Conservation (phyloP, 2,329 filamentous ascomycete species). For the Epichloe coenophiala region DNA sequence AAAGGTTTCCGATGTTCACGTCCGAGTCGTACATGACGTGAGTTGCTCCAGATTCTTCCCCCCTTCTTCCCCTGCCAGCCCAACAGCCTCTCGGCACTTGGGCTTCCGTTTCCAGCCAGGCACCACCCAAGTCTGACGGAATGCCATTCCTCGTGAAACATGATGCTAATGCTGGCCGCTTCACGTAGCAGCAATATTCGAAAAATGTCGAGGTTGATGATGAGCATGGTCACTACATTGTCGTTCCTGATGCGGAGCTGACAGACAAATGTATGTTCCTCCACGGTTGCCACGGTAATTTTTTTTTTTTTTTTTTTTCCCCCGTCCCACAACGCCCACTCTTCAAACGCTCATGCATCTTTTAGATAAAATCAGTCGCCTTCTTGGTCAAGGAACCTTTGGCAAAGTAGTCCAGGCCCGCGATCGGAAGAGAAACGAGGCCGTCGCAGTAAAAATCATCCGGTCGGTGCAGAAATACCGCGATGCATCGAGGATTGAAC, state of each 20-base stretch:
- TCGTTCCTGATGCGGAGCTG: constrained; percentile 71
- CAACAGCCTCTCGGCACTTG: not conserved
- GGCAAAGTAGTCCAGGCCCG: constrained; percentile 93
- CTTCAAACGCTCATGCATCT: not conserved
- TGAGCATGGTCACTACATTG: constrained; percentile 93
- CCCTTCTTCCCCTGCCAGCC: not conserved
- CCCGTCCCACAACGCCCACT: not conserved
- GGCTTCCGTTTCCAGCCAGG: not conserved
- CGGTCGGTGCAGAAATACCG: constrained; percentile 96
- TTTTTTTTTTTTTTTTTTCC: not conserved
- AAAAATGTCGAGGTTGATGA: constrained; percentile 74
- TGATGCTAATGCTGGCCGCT: not conserved
- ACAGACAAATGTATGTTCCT: constrained; percentile 74
- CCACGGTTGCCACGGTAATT: not conserved
- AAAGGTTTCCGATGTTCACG: constrained; percentile 70
- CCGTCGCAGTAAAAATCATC: constrained; percentile 94
- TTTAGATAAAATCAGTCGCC: constrained; percentile 71
- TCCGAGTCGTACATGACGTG: constrained; percentile 50
- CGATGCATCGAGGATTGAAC: constrained; percentile 87
- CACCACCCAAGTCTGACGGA: not conserved
- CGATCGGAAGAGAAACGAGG: constrained; percentile 62
- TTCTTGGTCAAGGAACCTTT: constrained; percentile 94
- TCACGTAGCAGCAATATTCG: constrained; percentile 23
- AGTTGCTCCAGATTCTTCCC: constrained; percentile 18
- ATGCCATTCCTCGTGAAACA: not conserved